These are phyloP conservation scores for Polytolypa hystricis DNA, from an alignment of 2,329 filamentous ascomycete species.

Conservation along the genomic window DNA sequence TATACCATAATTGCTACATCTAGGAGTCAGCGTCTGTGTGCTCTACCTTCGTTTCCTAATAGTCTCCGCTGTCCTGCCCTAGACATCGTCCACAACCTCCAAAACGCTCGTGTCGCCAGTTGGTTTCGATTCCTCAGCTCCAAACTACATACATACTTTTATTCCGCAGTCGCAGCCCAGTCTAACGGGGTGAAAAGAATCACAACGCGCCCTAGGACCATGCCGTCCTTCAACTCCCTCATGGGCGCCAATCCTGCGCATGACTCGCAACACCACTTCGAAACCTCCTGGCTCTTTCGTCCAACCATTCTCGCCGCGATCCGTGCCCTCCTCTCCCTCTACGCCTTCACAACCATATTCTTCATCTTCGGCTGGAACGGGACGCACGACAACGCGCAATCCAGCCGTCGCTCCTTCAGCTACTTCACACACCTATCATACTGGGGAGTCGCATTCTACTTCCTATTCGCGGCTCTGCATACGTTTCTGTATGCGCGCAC, in stretches of 20 bases:
- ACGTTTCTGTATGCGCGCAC: slow-evolving; percentile 54
- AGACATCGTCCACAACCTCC: no score
- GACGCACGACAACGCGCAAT: slow-evolving; percentile 38
- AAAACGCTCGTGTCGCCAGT: no score
- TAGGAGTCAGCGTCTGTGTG: no score
- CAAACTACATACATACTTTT: no score
- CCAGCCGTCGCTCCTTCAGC: slow-evolving; percentile 52
- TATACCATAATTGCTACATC: no score
- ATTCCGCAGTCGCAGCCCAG: no score
- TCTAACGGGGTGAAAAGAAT: no score
- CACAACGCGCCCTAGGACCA: no score
- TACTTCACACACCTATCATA: slow-evolving; percentile 76
- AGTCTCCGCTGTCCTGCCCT: no score
- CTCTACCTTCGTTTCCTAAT: no score
- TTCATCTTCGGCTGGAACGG: slow-evolving; percentile 58
- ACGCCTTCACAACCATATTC: slow-evolving; percentile 59
- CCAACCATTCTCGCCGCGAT: slow-evolving; percentile 43
- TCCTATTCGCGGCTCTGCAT: slow-evolving; percentile 55
- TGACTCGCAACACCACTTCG: slow-evolving; percentile 51
- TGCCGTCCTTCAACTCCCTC: slow-evolving; percentile 19
- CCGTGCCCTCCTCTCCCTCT: slow-evolving; percentile 38
- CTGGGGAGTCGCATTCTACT: slow-evolving; percentile 76
- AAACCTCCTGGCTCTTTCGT: slow-evolving; percentile 70
- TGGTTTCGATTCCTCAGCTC: no score
- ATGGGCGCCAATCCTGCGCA: slow-evolving; percentile 28